Percentiles rank a stretch among this genome's conserved stretches.
These are phyloP conservation scores for Acacia confusa DNA, from an alignment of 306 rosid genomes.

Conservation along the genomic window DNA sequence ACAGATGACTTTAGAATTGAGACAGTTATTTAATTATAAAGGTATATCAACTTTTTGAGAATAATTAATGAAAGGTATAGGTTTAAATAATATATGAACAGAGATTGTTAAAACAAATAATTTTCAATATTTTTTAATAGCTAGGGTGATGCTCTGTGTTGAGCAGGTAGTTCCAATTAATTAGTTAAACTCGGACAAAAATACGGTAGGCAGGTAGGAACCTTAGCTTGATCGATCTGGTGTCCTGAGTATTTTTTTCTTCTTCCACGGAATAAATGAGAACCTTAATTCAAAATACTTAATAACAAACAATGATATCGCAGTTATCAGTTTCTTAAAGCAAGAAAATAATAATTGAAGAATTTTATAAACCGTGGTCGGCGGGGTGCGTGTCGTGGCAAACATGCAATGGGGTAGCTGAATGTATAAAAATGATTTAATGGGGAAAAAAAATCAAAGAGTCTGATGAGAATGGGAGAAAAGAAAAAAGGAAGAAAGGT, in stretches of 20 bases:
- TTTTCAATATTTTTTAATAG: background rate
- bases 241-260: background rate
- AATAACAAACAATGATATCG: too few species aligned
- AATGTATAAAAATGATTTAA: too few species aligned
- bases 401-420: background rate
- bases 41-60: too few species aligned
- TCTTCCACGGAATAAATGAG: background rate
- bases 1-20: background rate
- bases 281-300: background rate
- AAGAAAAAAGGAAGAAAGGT: too few species aligned
- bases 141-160: background rate
- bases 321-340: background rate
- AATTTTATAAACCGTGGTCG: background rate
- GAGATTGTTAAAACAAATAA: too few species aligned
- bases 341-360: background rate
- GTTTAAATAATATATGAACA: background rate
- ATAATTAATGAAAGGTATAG: too few species aligned
- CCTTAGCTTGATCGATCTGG: too few species aligned
- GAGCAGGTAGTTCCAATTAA: background rate
- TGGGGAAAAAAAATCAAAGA: background rate
- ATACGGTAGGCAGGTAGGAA: too few species aligned
- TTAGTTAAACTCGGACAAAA: background rate
- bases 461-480: background rate
- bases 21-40: background rate
- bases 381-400: background rate